These are phyloP conservation scores for Bipolaris cookei DNA, from an alignment of 2,329 filamentous ascomycete species.

Conservation along the genomic window DNA sequence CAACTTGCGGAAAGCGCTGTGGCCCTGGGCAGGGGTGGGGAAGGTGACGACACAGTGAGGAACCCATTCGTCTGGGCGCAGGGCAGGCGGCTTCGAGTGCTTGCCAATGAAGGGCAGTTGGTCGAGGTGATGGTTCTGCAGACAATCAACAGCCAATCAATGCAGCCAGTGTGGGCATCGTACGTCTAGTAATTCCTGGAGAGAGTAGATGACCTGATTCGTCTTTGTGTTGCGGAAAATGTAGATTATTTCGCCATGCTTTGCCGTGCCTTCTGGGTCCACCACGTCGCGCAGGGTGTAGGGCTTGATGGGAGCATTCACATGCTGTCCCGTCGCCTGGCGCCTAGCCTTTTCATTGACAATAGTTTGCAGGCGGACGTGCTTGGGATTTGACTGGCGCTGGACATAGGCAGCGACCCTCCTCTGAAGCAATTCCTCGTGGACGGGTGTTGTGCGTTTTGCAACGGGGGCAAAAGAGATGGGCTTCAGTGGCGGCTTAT, in stretches of 20 bases:
- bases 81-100: constrained; percentile 63
- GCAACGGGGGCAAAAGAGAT: constrained; percentile 23
- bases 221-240: constrained; percentile 67
- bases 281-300: constrained; percentile 52
- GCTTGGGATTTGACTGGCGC: constrained; percentile 34
- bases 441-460: constrained; percentile 4
- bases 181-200: constrained; percentile 63
- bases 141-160: constrained; percentile 2
- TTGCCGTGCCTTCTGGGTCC: constrained; percentile 29
- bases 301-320: constrained; percentile 27
- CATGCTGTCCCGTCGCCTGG: constrained; percentile 24
- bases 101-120: constrained; percentile 69
- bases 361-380: constrained; percentile 32
- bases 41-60: constrained; percentile 66
- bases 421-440: constrained; percentile 8
- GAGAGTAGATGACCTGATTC: constrained; percentile 69
- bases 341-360: constrained; percentile 34
- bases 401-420: constrained; percentile 29
- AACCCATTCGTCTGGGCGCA: constrained; percentile 69
- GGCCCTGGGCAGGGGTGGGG: constrained; percentile 56
- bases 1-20: constrained; percentile 58
- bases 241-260: constrained; percentile 66
- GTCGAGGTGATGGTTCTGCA: constrained; percentile 59
- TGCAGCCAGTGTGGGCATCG: constrained; percentile 17
- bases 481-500: constrained; percentile 28